Conservation (phyloP, 176 grass and related monocot genomes). For the Lolium multiflorum region DNA sequence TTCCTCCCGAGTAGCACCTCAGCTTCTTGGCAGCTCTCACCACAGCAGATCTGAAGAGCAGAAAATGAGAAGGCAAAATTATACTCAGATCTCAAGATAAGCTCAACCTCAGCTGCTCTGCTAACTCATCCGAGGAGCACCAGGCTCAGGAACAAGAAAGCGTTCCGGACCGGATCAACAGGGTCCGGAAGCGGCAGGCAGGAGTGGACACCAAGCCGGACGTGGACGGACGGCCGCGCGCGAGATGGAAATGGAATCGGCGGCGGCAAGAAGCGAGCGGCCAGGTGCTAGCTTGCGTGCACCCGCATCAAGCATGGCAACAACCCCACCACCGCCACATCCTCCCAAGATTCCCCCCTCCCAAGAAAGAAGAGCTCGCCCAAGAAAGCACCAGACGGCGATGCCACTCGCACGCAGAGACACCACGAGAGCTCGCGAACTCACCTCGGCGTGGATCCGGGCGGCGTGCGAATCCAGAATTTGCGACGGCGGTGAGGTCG, state of each 20-base stretch:
- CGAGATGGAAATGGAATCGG: not conserved
- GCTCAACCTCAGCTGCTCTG: not conserved
- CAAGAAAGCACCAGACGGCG: constrained; percentile 10
- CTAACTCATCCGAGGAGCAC: not conserved
- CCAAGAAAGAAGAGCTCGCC: constrained; percentile 22
- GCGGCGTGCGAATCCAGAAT: not conserved
- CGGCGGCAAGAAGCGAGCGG: constrained; percentile 32
- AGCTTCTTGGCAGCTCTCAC: not conserved
- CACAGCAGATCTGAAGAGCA: constrained; percentile 47
- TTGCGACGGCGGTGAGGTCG: not conserved
- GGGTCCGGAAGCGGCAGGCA: constrained; percentile 26
- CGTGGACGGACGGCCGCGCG: constrained; percentile 27
- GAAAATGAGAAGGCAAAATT: constrained; percentile 24
- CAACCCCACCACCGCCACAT: not conserved
- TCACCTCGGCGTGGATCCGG: constrained; percentile 34
- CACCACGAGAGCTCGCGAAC: not conserved
- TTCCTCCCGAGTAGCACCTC: not conserved
- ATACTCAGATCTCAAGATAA: constrained; percentile 40
- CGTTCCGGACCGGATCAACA: constrained; percentile 34
- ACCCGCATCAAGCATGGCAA: constrained; percentile 25
- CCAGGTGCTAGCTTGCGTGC: constrained; percentile 52
- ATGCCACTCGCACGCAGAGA: not conserved
- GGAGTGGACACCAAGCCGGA: constrained; percentile 27
- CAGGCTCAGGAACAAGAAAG: constrained; percentile 16
- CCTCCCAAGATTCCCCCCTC: constrained; percentile 43